Evolutionary conservation across 2,329 filamentous ascomycete genomes (phyloP), one percentile per base, ranked within the genome.

Genomic region (Fusarium mundagurra): DNA sequence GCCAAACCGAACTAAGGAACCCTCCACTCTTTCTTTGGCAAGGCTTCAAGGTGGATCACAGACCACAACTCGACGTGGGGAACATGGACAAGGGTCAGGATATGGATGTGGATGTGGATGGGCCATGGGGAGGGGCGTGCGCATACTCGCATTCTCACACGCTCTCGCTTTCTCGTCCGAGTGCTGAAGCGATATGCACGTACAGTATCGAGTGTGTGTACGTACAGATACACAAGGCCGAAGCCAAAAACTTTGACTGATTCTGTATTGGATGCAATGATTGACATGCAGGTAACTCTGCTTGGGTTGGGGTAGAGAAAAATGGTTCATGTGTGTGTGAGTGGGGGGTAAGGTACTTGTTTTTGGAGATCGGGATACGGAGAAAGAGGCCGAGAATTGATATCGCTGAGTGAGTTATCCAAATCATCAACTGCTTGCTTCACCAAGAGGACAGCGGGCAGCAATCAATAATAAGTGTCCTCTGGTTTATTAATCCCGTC

Each of bases 1-100:
- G 47, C 71, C 72, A 74, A 69, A 61, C 67, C 72, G 62, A 75
- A 73, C 67, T 71, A 61, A 75, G 72, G 63, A 61, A 58, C 53
- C 53, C 58, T 73, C 69, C 41, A 57, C 60, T 62, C 60, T 45
- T 59, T 58, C 59, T 61, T 68, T 50, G 43, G 57, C 9, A 38
- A 60, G 51, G 65, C 44, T 59, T 50, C 38, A 50, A 50, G 68
- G 65, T 75, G 61, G 69, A 75, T 36, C 72, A 63, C 39, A 55
- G 58, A 73, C 39, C 69, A 63, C 29, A 59, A 55, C 69, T 61
- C 20, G 72, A 67, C 69, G 61, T 75, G 72, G 72, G 71, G 72
- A 74, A 73, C 61, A 45, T 51, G 18, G 67, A 59, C 72, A 41
- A 29, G 72, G 72, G 68, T 47, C 45, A 63, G 63, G 51, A 65